Evolutionary conservation across 148 eudicot species (phyloP), one percentile per base, ranked within the genome.

Genomic region (Camellia granthamiana): DNA sequence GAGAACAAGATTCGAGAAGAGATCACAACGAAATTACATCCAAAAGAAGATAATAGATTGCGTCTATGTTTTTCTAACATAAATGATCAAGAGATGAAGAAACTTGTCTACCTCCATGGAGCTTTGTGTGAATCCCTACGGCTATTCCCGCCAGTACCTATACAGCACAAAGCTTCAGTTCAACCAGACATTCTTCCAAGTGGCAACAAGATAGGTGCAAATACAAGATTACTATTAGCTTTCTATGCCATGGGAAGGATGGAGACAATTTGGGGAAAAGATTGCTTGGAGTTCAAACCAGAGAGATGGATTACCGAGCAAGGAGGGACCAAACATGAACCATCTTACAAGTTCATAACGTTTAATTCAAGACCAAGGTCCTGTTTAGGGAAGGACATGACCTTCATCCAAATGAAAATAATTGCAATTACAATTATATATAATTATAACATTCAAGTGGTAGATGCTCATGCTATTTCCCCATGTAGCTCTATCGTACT

Each of bases 261-360:
- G 79, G 72, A 77, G 54, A 14, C 18, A 13, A 77, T 77, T n/a
- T 77, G 79, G 79, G 79, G 79, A n/a, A 51, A 77, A 18, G 79
- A 77, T 49, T 77, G 79, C 52, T 77, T 63, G 60, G 79, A 77
- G 54, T 77, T 64, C 46, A 77, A 77, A 72, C 79, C 79, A 18
- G 72, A 65, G 43, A 64, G 79, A n/a, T 65, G 79, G 79, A 51
- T 77, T 4, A 64, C 79, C 15, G 59, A 19, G 60, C 54, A 65
- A 65, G 79, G 79, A 12, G 61, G 60, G 46, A 77, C 65, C 42
- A 77, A 77, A 60, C 79, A 77, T 47, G 72, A 64, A 60, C 79
- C 79, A 4, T 64, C 79, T 19, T 64, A 54, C 13, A 77, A 77
- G 13, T 77, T 77, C 14, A 19, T 60, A 7, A 30, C 79, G 38